Evolutionary conservation across 1,139 yeast genomes (phyloP).

Genomic region (Groenewaldozyma auringiensis): DNA sequence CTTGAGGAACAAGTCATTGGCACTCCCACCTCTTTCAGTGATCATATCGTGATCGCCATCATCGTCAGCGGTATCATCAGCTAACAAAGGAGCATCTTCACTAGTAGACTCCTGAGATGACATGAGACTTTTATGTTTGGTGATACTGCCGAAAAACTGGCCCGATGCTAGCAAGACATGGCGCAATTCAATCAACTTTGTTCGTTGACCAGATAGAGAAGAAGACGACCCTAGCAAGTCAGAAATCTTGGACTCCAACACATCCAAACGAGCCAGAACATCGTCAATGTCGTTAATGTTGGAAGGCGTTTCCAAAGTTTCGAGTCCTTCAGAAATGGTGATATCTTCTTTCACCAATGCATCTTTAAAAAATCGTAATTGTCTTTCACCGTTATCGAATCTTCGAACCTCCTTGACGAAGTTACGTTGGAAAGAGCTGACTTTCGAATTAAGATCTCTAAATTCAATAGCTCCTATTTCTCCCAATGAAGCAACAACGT

Average conservation of each 20-base stretch:
- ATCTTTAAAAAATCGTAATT: constrained; percentile 32
- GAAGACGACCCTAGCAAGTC: constrained; percentile 53
- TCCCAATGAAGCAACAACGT: constrained; percentile 76
- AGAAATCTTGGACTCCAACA: constrained; percentile 49
- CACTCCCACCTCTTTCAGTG: constrained; percentile 9
- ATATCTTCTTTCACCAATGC: constrained; percentile 25
- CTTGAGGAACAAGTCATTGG: constrained; percentile 21
- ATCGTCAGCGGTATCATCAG: constrained; percentile 22
- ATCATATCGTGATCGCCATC: constrained; percentile 8
- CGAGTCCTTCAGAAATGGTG: constrained; percentile 21
- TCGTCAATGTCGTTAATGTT: constrained; percentile 71
- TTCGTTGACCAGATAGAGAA: constrained; percentile 46
- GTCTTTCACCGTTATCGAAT: constrained; percentile 57
- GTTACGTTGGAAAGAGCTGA: constrained; percentile 78
- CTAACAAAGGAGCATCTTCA: constrained; percentile 30
- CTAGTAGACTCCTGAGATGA: constrained; percentile 23
- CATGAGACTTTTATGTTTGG: constrained; percentile 1
- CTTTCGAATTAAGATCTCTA: constrained; percentile 72
- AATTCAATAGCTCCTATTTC: constrained; percentile 77
- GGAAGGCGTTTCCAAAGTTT: constrained; percentile 32
- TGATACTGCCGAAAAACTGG: constrained; percentile 34
- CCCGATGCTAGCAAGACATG: constrained; percentile 65
- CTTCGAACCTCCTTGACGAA: constrained; percentile 75
- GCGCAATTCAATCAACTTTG: constrained; percentile 54
- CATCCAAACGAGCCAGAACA: constrained; percentile 55